Conservation (phyloP, 176 grass and related monocot species). For the Elymus sibiricus region DNA sequence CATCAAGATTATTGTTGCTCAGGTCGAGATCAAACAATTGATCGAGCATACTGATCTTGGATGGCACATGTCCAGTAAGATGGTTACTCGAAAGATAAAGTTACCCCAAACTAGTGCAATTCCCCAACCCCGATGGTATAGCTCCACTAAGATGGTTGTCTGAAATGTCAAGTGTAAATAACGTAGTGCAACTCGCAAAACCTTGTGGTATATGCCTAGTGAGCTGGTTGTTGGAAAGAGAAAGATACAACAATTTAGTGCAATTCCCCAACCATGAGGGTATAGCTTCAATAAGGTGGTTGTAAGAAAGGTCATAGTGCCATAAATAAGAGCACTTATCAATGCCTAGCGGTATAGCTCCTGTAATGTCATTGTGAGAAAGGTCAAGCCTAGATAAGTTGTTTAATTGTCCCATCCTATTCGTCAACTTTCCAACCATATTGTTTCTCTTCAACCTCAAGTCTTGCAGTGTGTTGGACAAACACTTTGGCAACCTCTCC, state of each 20-base stretch:
- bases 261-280: background rate
- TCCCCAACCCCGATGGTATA: background rate
- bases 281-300: background rate
- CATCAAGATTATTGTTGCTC: constrained; percentile 11
- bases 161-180: constrained; percentile 5
- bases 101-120: background rate
- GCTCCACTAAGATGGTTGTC: background rate
- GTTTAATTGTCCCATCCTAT: background rate
- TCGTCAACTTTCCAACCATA: background rate
- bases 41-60: background rate
- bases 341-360: background rate
- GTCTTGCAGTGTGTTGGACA: background rate
- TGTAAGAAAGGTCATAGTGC: background rate
- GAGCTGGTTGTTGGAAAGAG: background rate
- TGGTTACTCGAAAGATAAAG: background rate
- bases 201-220: background rate
- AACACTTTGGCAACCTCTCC: background rate
- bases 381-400: background rate
- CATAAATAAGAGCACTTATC: background rate
- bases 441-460: background rate
- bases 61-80: background rate
- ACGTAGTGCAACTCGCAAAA: background rate
- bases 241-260: background rate
- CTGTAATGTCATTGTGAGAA: background rate
- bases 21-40: background rate